A percentile compares a stretch with the other conserved stretches of the same genome.
phyloP scores from a whole-genome alignment of 148 eudicot genomes.

The Cornus florida region DNA sequence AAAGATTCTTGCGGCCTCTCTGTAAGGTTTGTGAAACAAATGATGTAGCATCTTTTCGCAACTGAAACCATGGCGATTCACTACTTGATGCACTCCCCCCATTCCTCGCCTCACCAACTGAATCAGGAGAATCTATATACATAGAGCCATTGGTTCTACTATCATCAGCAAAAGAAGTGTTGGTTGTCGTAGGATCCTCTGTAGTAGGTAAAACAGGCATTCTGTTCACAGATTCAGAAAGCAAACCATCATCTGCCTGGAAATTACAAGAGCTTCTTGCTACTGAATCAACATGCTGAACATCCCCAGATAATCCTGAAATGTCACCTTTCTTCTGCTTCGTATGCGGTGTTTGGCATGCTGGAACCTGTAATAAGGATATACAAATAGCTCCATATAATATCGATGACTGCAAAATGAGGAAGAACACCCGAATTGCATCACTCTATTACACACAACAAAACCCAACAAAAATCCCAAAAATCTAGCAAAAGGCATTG shows the following conservation, averaged over 20 bases:
- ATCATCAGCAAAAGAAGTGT: constrained; percentile 31
- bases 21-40: constrained; percentile 76
- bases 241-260: constrained; percentile 30
- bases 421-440: background rate
- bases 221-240: constrained; percentile 39
- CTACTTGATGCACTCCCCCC: constrained; percentile 58
- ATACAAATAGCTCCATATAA: background rate
- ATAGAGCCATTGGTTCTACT: constrained; percentile 36
- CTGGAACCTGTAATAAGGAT: constrained; percentile 27
- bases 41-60: constrained; percentile 82
- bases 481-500: background rate
- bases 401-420: background rate
- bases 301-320: constrained; percentile 29
- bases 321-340: constrained; percentile 29
- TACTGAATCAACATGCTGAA: constrained; percentile 25
- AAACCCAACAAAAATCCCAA: background rate
- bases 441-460: background rate
- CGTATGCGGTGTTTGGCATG: constrained; percentile 27
- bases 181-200: constrained; percentile 21
- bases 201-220: constrained; percentile 20
- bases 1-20: constrained; percentile 85
- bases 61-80: constrained; percentile 88
- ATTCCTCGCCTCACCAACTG: constrained; percentile 43
- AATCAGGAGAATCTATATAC: constrained; percentile 21
- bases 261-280: constrained; percentile 24